phyloP scores from a whole-genome alignment of 495 filamentous ascomycete species.

The Podospora comata region DNA sequence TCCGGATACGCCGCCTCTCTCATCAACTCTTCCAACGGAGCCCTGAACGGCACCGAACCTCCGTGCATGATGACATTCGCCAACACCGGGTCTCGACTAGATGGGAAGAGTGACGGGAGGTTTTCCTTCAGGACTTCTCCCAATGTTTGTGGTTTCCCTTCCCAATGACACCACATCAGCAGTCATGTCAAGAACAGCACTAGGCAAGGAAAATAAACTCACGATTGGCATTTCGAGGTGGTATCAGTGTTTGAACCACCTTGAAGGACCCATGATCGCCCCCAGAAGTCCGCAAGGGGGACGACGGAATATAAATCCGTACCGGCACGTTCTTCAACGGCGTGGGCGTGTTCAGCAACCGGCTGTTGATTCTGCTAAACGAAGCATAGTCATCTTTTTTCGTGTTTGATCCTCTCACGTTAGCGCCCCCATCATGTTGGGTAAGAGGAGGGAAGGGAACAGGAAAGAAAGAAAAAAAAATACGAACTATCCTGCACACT shows the following conservation, averaged over 20 bases:
- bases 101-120: constrained; percentile 83
- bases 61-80: constrained; percentile 92
- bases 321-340: constrained; percentile 79
- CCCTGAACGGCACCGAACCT: constrained; percentile 73
- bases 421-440: no score
- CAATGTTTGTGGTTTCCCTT: constrained; percentile 64
- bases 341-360: constrained; percentile 72
- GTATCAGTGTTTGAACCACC: constrained; percentile 66
- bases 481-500: constrained; percentile 72
- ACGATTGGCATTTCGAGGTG: constrained; percentile 45
- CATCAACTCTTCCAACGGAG: constrained; percentile 82
- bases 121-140: constrained; percentile 74
- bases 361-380: constrained; percentile 71
- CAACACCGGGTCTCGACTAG: constrained; percentile 76
- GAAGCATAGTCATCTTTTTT: constrained; percentile 64
- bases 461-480: background rate
- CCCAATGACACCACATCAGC: background rate
- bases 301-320: constrained; percentile 81
- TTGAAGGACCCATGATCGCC: constrained; percentile 48
- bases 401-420: background rate
- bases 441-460: background rate
- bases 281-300: constrained; percentile 36
- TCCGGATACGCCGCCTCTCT: constrained; percentile 80
- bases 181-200: background rate
- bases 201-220: constrained; percentile 18